These are phyloP conservation scores for Saccharomyces hybrid DNA, from an alignment of 1,139 yeast genomes.

Conservation along the genomic window DNA sequence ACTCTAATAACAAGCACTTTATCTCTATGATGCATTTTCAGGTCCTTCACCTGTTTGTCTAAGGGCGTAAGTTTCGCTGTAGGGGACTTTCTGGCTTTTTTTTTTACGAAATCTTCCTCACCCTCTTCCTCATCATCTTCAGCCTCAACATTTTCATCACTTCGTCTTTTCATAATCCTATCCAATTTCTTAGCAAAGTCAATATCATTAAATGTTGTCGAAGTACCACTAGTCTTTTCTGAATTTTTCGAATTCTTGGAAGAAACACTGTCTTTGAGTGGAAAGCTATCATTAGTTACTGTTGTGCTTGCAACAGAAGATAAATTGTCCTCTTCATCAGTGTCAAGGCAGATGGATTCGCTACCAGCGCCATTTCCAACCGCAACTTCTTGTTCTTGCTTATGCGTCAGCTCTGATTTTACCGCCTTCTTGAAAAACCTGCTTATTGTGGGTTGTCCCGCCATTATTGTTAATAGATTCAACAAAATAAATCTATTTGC, in stretches of 20 bases:
- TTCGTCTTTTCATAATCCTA: slow-evolving; percentile 1
- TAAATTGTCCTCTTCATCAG: not conserved
- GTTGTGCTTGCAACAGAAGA: not conserved
- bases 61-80: slow-evolving; percentile 52
- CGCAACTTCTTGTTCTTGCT: slow-evolving; percentile 3
- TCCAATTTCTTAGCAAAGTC: slow-evolving; percentile 1
- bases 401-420: not conserved
- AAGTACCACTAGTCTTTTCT: not conserved
- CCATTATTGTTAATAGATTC: slow-evolving; percentile 9
- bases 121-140: slow-evolving; percentile 2
- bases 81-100: not conserved
- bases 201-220: not conserved
- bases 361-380: slow-evolving; percentile 3
- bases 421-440: slow-evolving; percentile 21
- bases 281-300: not conserved
- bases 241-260: not conserved
- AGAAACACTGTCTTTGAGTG: not conserved
- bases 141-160: not conserved
- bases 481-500: not conserved
- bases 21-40: slow-evolving; percentile 54
- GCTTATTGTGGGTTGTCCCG: slow-evolving; percentile 25
- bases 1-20: slow-evolving; percentile 74
- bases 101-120: slow-evolving; percentile 2
- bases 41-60: slow-evolving; percentile 63
- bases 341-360: not conserved